Percentiles rank a stretch among this genome's conserved stretches.
Evolutionary conservation across 2,329 filamentous ascomycete species (phyloP).

Genomic region (Cryphonectria radicalis): DNA sequence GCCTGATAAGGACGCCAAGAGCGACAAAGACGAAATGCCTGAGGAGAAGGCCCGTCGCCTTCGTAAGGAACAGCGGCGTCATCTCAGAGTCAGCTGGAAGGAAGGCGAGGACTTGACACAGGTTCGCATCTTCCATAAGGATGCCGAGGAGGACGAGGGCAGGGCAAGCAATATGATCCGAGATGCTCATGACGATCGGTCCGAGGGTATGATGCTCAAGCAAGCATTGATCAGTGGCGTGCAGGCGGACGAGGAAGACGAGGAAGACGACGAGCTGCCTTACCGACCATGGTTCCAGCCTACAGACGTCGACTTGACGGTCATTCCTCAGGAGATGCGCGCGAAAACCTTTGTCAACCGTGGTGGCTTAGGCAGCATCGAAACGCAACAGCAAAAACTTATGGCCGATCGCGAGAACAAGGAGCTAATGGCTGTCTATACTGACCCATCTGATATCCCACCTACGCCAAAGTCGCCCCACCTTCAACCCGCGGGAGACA

Average conservation of each 20-base stretch:
- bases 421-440: slow-evolving; percentile 66
- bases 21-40: slow-evolving; percentile 57
- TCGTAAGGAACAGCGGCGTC: slow-evolving; percentile 72
- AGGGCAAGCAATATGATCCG: slow-evolving; percentile 70
- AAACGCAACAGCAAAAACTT: slow-evolving; percentile 58
- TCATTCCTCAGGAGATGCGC: slow-evolving; percentile 50
- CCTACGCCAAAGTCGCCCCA: slow-evolving; percentile 59
- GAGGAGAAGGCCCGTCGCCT: slow-evolving; percentile 70
- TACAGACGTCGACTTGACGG: slow-evolving; percentile 50
- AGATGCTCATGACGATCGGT: slow-evolving; percentile 73
- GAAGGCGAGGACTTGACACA: slow-evolving; percentile 68
- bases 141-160: slow-evolving; percentile 71
- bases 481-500: slow-evolving; percentile 19
- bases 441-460: slow-evolving; percentile 58
- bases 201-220: slow-evolving; percentile 72
- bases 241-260: slow-evolving; percentile 52
- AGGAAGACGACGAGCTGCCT: slow-evolving; percentile 55
- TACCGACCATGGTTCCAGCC: slow-evolving; percentile 59
- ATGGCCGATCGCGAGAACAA: slow-evolving; percentile 62
- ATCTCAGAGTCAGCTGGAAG: slow-evolving; percentile 73
- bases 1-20: slow-evolving; percentile 29
- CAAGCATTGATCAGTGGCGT: slow-evolving; percentile 47
- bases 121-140: slow-evolving; percentile 72
- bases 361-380: slow-evolving; percentile 55
- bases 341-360: slow-evolving; percentile 57